Conservation (phyloP, 169 alveolate species). For the Plasmodium blacklocki region DNA sequence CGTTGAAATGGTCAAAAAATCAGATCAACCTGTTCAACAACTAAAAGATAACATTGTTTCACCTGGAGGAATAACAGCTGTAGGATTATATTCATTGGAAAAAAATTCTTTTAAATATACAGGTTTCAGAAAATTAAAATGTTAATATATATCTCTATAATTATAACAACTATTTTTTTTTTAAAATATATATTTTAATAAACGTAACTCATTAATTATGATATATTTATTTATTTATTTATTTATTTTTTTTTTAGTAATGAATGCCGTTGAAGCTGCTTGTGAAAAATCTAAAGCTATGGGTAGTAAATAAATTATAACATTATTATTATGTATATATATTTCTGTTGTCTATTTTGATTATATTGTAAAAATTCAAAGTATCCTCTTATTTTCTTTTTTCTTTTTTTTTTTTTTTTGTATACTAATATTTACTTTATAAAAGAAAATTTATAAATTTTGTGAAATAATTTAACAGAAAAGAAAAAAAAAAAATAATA, state of each 20-base stretch:
- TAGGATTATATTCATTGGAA: constrained; percentile 80
- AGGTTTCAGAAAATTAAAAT: constrained; percentile 29
- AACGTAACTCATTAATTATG: background rate
- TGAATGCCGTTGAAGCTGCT: constrained; percentile 76
- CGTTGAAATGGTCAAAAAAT: constrained; percentile 42
- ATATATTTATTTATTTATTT: constrained; percentile 4
- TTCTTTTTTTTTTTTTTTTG: too few relatives aligned
- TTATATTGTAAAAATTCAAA: too few relatives aligned
- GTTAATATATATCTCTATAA: background rate
- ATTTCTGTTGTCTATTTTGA: too few relatives aligned
- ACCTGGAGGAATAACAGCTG: constrained; percentile 84
- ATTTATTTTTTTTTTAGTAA: constrained; percentile 22
- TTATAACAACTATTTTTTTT: background rate
- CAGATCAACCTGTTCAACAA: constrained; percentile 75
- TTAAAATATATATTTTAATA: background rate
- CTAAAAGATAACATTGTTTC: constrained; percentile 81
- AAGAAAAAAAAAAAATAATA: too few relatives aligned
- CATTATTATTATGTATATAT: too few relatives aligned
- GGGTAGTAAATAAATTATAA: constrained; percentile 5
- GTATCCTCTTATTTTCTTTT: too few relatives aligned
- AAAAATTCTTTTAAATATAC: constrained; percentile 77
- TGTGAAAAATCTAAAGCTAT: constrained; percentile 55
- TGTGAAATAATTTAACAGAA: too few relatives aligned
- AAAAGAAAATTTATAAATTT: too few relatives aligned
- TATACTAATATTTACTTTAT: too few relatives aligned